These are phyloP conservation scores for Podospora pseudopauciseta DNA, from an alignment of 495 filamentous ascomycete genomes.

Conservation along the genomic window DNA sequence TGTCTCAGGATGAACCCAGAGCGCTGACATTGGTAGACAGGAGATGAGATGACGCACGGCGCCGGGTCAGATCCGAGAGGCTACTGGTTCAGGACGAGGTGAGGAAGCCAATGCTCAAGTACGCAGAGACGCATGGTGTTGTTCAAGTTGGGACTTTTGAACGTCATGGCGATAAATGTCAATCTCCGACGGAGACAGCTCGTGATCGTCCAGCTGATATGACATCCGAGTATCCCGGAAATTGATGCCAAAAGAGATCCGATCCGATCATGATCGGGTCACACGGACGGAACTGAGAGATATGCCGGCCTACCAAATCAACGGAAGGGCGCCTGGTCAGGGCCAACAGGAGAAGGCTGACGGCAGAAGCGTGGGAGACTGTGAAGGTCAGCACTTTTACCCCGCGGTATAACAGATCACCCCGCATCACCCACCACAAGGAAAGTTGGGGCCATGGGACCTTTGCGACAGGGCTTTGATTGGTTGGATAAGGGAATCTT, in stretches of 20 bases:
- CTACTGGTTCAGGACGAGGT: neutral
- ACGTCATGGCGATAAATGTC: neutral
- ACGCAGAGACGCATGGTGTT: neutral
- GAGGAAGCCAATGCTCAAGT: neutral
- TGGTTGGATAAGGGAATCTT: slow-evolving; percentile 14
- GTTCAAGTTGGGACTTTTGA: neutral
- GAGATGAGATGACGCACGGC: neutral
- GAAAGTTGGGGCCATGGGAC: neutral
- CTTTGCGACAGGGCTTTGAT: slow-evolving; percentile 16
- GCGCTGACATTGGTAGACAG: neutral
- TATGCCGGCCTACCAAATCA: slow-evolving; percentile 1
- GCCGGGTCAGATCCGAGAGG: neutral
- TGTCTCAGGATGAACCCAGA: neutral
- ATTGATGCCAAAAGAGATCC: neutral
- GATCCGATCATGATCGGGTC: slow-evolving; percentile 12
- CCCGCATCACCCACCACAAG: neutral
- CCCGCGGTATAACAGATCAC: neutral
- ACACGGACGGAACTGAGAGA: slow-evolving; percentile 9
- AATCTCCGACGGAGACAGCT: neutral
- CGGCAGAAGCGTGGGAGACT: neutral
- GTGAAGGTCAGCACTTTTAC: neutral
- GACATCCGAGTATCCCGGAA: neutral
- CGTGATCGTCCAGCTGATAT: neutral
- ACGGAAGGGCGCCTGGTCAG: neutral
- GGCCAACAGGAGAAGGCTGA: neutral